These are phyloP conservation scores for Globisporangium camurandrum DNA, from an alignment of 352 stramenopile species.

Conservation along the genomic window DNA sequence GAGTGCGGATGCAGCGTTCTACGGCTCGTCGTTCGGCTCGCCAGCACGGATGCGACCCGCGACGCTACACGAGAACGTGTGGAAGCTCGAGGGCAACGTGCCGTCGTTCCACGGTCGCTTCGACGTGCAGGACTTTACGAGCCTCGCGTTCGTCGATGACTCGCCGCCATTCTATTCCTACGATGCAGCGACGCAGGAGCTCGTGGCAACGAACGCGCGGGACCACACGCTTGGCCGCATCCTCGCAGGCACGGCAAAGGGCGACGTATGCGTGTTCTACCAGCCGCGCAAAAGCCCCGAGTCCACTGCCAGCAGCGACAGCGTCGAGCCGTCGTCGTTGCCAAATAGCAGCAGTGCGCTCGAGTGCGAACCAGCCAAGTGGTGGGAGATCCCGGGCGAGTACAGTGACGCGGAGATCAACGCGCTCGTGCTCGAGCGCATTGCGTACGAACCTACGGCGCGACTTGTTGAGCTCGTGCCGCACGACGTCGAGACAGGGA, in stretches of 20 bases:
- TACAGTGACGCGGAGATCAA: constrained; percentile 58
- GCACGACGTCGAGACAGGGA: constrained; percentile 54
- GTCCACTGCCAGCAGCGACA: background rate
- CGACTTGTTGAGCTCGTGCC: constrained; percentile 56
- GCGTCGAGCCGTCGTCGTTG: no score
- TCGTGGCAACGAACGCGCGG: constrained; percentile 29
- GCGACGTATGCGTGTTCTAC: constrained; percentile 62
- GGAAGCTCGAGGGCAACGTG: constrained; percentile 68
- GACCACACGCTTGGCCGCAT: constrained; percentile 58
- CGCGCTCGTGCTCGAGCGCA: constrained; percentile 49
- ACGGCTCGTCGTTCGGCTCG: constrained; percentile 47
- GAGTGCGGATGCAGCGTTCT: constrained; percentile 53
- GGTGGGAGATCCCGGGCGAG: constrained; percentile 69
- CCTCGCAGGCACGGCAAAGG: constrained; percentile 52
- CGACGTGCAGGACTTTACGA: constrained; percentile 68
- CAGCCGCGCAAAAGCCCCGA: constrained; percentile 37
- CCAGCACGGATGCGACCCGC: constrained; percentile 35
- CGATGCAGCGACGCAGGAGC: constrained; percentile 35
- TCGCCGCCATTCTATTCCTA: constrained; percentile 51
- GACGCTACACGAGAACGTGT: constrained; percentile 55
- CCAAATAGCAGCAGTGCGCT: background rate
- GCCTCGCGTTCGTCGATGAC: constrained; percentile 60
- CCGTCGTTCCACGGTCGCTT: constrained; percentile 59
- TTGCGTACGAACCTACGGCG: constrained; percentile 46
- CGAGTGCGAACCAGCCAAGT: constrained; percentile 42